Evolutionary conservation across 208 protist species (phyloP).

Genomic region (Crithidia thermophila): DNA sequence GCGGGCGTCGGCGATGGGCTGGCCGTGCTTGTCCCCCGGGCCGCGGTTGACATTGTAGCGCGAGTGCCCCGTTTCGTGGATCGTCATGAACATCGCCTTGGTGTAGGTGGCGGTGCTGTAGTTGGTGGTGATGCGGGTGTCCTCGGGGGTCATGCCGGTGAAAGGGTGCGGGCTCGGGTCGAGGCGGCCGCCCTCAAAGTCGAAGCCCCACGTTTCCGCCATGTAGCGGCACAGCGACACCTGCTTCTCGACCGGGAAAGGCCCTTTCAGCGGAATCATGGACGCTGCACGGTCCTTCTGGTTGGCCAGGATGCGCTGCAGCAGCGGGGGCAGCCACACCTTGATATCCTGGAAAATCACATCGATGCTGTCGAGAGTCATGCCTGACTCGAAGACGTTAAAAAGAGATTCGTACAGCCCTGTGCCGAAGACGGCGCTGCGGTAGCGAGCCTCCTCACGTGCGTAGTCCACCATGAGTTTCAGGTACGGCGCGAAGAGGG

Average conservation of each 20-base stretch:
- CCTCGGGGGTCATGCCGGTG: constrained; percentile 53
- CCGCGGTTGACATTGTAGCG: constrained; percentile 66
- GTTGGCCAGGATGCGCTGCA: constrained; percentile 50
- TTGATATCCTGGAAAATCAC: constrained; percentile 63
- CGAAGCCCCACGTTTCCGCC: constrained; percentile 65
- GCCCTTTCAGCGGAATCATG: constrained; percentile 7
- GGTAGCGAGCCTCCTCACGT: constrained; percentile 47
- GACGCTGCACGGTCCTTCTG: constrained; percentile 25
- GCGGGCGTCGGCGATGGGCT: constrained; percentile 50
- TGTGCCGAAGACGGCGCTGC: constrained; percentile 35
- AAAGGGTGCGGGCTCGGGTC: constrained; percentile 81
- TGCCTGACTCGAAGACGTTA: constrained; percentile 73
- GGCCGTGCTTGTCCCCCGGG: constrained; percentile 36
- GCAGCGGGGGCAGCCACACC: constrained; percentile 53
- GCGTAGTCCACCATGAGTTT: constrained; percentile 52
- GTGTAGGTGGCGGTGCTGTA: constrained; percentile 50
- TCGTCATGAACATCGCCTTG: constrained; percentile 37
- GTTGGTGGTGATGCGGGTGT: constrained; percentile 81
- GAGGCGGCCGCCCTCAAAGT: constrained; percentile 71
- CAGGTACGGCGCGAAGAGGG: constrained; percentile 42
- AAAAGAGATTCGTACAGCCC: constrained; percentile 65
- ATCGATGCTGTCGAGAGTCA: constrained; percentile 50
- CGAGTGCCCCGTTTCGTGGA: constrained; percentile 15
- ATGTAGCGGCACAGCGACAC: constrained; percentile 30
- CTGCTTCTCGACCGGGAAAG: constrained; percentile 50